phyloP scores from a whole-genome alignment of 2,329 filamentous ascomycete species.

The Aspergillus unguis region DNA sequence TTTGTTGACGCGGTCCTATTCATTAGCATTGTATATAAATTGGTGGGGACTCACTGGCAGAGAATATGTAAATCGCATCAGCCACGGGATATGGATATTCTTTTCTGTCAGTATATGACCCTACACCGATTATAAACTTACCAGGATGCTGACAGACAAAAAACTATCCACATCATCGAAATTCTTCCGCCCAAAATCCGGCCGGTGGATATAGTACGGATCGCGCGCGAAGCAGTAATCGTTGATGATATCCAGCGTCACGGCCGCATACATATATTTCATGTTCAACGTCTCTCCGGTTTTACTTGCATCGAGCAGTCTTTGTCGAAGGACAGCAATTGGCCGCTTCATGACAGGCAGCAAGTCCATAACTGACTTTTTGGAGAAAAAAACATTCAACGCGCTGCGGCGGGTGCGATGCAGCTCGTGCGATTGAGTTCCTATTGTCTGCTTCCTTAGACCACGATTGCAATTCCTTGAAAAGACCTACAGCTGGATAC shows the following conservation, averaged over 20 bases:
- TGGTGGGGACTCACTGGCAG: background rate
- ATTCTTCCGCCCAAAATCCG: slow-evolving; percentile 8
- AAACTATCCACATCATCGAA: slow-evolving; percentile 10
- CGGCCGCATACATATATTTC: slow-evolving; percentile 7
- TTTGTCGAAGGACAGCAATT: background rate
- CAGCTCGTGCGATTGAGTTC: background rate
- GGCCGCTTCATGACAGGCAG: background rate
- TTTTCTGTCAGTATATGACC: background rate
- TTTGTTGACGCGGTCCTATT: slow-evolving; percentile 4
- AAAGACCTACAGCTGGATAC: background rate
- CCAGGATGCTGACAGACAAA: slow-evolving; percentile 3
- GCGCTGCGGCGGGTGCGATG: slow-evolving; percentile 1
- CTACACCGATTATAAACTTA: background rate
- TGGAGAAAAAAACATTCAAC: slow-evolving; percentile 3
- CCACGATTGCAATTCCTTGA: background rate
- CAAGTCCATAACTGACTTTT: background rate
- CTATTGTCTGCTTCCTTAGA: background rate
- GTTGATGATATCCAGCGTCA: slow-evolving; percentile 11
- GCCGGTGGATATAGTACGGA: background rate
- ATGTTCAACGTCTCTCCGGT: slow-evolving; percentile 1
- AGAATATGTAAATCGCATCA: slow-evolving; percentile 3
- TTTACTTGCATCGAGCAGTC: background rate
- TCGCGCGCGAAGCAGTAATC: slow-evolving; percentile 7
- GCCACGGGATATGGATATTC: slow-evolving; percentile 6
- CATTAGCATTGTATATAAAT: background rate